Base-by-base conservation (phyloP, 2,329 filamentous ascomycete species). In the Davidsoniella virescens region DNA sequence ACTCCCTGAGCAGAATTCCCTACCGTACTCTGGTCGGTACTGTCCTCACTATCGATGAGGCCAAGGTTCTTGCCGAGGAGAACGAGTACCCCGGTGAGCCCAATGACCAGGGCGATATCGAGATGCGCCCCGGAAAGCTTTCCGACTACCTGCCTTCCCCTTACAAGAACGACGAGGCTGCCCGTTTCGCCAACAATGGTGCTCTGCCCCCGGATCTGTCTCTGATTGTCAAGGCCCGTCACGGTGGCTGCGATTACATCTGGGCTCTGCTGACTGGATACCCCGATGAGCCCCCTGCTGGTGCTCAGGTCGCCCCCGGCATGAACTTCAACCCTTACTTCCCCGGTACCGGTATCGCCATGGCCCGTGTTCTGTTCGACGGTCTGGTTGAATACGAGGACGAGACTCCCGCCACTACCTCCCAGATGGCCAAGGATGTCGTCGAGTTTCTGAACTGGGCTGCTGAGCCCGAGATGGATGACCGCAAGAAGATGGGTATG, bases 321-420 rank as follows among this genome's bases (percentile, higher is more conserved):
- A 81, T 98, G 70, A 95, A 96, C 81, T 98, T 98, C 80, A 98
- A 98, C 79, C 92, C 92, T 54, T 98, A 95, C 77, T 98, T 98
- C 82, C 92, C 92, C 52, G 92, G 92, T 64, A 96, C 92, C 60
- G 90, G 90, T 65, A 98, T 98, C 67, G 92, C 85, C 62, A 98
- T 98, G 92, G 90, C 83, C 61, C 90, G 92, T 79, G 92, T 96
- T 55, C 80, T 98, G 54, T 98, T 94, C 71, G 92, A 98, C 59
- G 92, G 87, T 56, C 73, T 98, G 52, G 92, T 98, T 56, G 92
- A 98, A 68, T 98, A 96, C 71, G 92, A 98, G 67, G 92, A 98
- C 59, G 87, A 78, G 56, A 98, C 92, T 40, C 85, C 87, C 48
- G 92, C 92, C 46, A 86, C 90, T 55, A 87, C 87, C 58, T 95